Conservation (phyloP, 192 early-diverging fungal genomes). For the Podila clonocystis region DNA sequence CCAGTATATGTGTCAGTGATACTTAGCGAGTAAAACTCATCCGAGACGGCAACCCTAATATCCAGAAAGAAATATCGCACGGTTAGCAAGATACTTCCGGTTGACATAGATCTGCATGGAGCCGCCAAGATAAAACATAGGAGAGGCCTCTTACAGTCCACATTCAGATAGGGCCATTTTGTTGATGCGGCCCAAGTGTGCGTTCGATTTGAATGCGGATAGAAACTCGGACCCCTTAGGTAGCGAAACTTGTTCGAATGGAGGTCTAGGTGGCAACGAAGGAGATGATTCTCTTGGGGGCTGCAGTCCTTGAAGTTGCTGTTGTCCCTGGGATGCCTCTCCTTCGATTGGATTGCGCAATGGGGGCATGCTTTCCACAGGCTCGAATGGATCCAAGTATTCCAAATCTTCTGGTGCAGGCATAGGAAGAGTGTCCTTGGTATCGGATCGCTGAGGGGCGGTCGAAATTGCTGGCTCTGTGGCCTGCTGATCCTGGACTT, state of each 20-base stretch:
- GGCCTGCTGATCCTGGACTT: neutral
- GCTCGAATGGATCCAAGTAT: conserved; percentile 1
- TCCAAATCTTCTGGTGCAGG: conserved; percentile 14
- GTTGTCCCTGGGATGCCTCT: neutral
- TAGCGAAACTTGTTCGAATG: conserved; percentile 10
- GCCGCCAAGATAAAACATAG: neutral
- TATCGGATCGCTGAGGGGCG: neutral
- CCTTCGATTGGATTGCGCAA: neutral
- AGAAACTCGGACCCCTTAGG: conserved; percentile 23
- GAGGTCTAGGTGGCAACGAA: conserved; percentile 14
- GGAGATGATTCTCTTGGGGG: conserved; percentile 21
- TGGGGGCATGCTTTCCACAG: neutral
- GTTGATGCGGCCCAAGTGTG: conserved; percentile 31
- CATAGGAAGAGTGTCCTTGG: conserved; percentile 3
- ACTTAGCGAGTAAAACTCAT: conserved; percentile 37
- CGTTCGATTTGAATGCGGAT: conserved; percentile 17
- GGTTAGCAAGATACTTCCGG: no score
- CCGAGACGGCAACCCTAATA: conserved; percentile 35
- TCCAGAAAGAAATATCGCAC: no score
- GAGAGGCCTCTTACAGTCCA: conserved; percentile 21
- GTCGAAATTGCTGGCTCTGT: neutral
- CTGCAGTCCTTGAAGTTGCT: neutral
- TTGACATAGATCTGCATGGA: no score
- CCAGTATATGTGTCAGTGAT: conserved; percentile 25
- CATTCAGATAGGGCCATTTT: conserved; percentile 30